phyloP scores from a whole-genome alignment of 2,329 filamentous ascomycete genomes.

The Uncinocarpus reesii region DNA sequence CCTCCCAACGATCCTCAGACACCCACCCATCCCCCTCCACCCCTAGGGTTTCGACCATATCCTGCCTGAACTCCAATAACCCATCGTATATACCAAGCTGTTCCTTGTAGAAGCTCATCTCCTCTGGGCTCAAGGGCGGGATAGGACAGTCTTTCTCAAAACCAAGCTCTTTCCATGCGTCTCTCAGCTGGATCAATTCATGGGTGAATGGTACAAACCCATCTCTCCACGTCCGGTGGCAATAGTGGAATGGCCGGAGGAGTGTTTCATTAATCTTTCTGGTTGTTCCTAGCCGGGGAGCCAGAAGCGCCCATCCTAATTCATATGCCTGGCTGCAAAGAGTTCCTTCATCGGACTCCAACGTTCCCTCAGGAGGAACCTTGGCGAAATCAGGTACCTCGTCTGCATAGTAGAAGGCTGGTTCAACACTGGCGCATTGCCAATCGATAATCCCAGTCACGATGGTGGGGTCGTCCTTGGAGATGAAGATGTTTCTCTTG shows the following conservation, averaged over 20 bases:
- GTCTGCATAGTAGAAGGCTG: constrained; percentile 33
- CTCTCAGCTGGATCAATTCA: constrained; percentile 34
- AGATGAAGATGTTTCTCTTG: constrained; percentile 37
- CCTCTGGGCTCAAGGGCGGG: constrained; percentile 13
- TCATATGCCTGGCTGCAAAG: constrained; percentile 28
- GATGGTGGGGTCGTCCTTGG: constrained; percentile 29
- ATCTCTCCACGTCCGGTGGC: constrained; percentile 35
- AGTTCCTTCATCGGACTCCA: constrained; percentile 10
- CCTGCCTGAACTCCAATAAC: constrained; percentile 14
- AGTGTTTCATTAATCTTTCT: constrained; percentile 30
- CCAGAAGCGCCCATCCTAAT: constrained; percentile 15
- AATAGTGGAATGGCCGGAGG: constrained; percentile 34
- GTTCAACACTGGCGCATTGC: constrained; percentile 35
- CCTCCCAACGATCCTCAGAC: constrained; percentile 17
- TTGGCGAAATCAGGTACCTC: constrained; percentile 34
- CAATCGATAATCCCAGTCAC: constrained; percentile 37
- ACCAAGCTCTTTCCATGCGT: constrained; percentile 32
- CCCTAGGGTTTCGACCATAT: constrained; percentile 16
- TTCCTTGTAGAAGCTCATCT: constrained; percentile 15
- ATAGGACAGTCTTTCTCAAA: constrained; percentile 22
- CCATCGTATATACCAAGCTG: constrained; percentile 15
- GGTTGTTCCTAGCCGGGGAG: constrained; percentile 12
- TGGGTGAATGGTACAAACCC: constrained; percentile 32
- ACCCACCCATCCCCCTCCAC: constrained; percentile 17
- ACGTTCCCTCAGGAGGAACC: constrained; percentile 21